Base-by-base conservation (phyloP, 2,329 filamentous ascomycete genomes). In the Podosphaera xanthii region DNA sequence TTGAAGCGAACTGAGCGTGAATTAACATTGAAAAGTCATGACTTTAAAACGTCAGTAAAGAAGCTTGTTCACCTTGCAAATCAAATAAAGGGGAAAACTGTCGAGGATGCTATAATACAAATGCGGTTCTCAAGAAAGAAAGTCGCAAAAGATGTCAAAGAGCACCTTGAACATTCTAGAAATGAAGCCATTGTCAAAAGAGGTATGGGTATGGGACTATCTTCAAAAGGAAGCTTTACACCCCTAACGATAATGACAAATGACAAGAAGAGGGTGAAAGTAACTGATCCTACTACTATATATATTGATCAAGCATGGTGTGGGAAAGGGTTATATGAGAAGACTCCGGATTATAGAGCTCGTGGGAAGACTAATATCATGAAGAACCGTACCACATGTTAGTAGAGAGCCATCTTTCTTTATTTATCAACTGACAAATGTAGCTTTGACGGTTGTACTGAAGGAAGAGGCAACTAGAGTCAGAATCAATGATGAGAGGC, bases 91-190 rank as follows among this genome's bases (percentile, higher is more conserved):
- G 92, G 92, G 64, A 97, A 96, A 78, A 83, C 84, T n/a, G 76
- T 98, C 62, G 88, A 94, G 60, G 90, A 98, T 42, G 92, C 92
- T 12, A 87, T 97, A 64, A 73, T 86, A 59, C 92, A 98, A 76
- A 95, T 98, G 87, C 81, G 84, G 59, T 97, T 91, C 74, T 91
- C 84, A 71, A 87, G 88, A 76, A 98, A 98, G 80, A 91, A 89
- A 74, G 86, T 85, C 63, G 87, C 91, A 5, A 76, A 80, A 64
- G 88, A 95, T 67, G 81, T 97, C 35, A 75, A 79, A 65, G 83
- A 81, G 68, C 86, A 92, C 68, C 75, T 98, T 22, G 81, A 92
- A 68, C 78, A 86, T 66, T 90, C 91, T 1, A 80, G 84, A 60
- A 87, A 95, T 68, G 75, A 84, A 67, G 92, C 92, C 42, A 76